Evolutionary conservation across 495 filamentous ascomycete genomes (phyloP), one percentile per base, ranked within the genome.

Genomic region (Glonium stellatum): DNA sequence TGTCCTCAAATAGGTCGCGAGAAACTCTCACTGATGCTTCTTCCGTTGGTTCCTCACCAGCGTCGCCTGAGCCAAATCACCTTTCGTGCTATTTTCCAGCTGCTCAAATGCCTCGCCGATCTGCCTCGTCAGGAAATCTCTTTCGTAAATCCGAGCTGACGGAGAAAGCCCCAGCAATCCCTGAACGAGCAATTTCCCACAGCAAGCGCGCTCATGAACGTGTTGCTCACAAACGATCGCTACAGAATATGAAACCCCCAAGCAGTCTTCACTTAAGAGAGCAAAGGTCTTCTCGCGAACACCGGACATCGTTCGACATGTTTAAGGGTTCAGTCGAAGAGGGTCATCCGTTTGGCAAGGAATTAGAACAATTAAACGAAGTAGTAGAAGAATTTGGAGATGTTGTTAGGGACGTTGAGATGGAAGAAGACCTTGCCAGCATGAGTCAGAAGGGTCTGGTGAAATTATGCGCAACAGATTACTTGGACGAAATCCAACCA

Each of bases 321-420:
- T 56, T 73, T 73, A 62, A 71, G 19, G 59, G 36, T 55, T 60
- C 57, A 21, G 62, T 64, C 19, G 68, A 71, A 55, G 61, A 71
- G 21, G 46, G 60, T 27, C 71, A 69, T 60, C 86, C 86, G 11
- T 89, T 89, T 67, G 87, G 84, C 5, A 78, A 79, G n/a, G 88
- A 90, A 71, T 76, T 92, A 41, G 85, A 85, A 35, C 82, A 89
- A 68, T 80, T 89, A 4, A 79, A 85, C 49, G 88, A 90, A 73
- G 80, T 97, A 11, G 92, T 87, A 0, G 93, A 97, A 73, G 91
- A 96, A 69, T 89, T 88, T 59, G 87, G 88, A 15, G 79, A 76
- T 1, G 70, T 72, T 0, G 65, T 68, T 21, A 64, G 59, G 50
- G 67, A 70, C 44, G 67, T 79, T 55, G 79, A 81, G 68, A 75